These are phyloP conservation scores for Sicyos edulis DNA, from an alignment of 306 rosid species.

Conservation along the genomic window DNA sequence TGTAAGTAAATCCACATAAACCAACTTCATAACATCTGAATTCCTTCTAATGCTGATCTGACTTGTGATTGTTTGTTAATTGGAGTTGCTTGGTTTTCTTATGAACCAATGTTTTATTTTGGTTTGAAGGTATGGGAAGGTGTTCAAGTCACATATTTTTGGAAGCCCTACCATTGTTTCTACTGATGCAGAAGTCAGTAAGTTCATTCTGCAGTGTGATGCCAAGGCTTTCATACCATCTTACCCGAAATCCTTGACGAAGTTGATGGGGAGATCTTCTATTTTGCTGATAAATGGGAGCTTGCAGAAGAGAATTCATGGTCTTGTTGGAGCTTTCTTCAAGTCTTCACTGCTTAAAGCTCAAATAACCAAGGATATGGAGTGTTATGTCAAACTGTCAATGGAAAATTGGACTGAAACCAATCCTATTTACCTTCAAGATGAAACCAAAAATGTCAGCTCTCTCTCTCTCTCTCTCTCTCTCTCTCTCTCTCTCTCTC, in stretches of 20 bases:
- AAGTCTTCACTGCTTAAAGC: constrained; percentile 78
- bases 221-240: constrained; percentile 82
- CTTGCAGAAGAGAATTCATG: constrained; percentile 91
- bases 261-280: constrained; percentile 91
- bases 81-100: neutral
- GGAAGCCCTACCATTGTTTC: constrained; percentile 85
- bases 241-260: constrained; percentile 78
- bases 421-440: constrained; percentile 61
- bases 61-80: neutral
- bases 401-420: constrained; percentile 72
- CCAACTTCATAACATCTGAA: neutral
- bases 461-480: constrained; percentile 30
- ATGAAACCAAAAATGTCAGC: constrained; percentile 72
- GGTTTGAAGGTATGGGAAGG: constrained; percentile 72
- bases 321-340: constrained; percentile 84
- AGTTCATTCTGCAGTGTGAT: constrained; percentile 81
- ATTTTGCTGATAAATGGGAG: constrained; percentile 88
- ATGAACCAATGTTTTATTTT: neutral
- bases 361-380: constrained; percentile 80
- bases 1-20: constrained; percentile 35
- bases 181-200: constrained; percentile 84
- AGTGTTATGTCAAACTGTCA: constrained; percentile 54
- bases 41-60: neutral
- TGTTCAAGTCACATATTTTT: constrained; percentile 94
- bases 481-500: constrained; percentile 32